Conservation (phyloP, 371 early-diverging fungal genomes). For the Zychaea mexicana region DNA sequence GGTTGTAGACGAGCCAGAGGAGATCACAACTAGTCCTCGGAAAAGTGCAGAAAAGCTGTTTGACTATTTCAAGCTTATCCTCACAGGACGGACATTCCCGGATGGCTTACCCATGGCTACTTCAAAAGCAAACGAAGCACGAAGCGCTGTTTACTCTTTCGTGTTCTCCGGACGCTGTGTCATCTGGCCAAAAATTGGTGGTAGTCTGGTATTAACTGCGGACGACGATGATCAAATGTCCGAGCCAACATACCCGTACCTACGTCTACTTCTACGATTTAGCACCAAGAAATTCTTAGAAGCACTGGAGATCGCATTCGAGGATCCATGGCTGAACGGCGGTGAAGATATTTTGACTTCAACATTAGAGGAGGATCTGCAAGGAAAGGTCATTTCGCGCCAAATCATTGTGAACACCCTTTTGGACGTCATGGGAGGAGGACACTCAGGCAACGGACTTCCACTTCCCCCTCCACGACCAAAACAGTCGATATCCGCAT, state of each 20-base stretch:
- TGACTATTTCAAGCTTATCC: constrained; percentile 70
- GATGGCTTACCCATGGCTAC: constrained; percentile 55
- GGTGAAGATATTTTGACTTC: constrained; percentile 55
- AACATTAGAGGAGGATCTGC: constrained; percentile 62
- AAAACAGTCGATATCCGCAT: constrained; percentile 46
- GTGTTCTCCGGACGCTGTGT: constrained; percentile 75
- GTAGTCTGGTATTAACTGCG: constrained; percentile 58
- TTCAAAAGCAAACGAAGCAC: constrained; percentile 64
- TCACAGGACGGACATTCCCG: constrained; percentile 78
- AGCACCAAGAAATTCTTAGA: constrained; percentile 71
- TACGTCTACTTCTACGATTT: constrained; percentile 65
- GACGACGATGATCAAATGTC: constrained; percentile 56
- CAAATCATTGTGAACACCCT: constrained; percentile 78
- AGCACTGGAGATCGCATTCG: constrained; percentile 68
- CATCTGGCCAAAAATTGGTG: constrained; percentile 71
- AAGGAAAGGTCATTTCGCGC: constrained; percentile 67
- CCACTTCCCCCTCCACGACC: constrained; percentile 36
- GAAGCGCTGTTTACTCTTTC: constrained; percentile 78
- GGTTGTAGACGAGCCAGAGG: constrained; percentile 12
- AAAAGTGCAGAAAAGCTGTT: constrained; percentile 65
- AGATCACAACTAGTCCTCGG: constrained; percentile 9
- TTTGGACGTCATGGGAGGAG: constrained; percentile 60
- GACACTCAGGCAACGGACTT: constrained; percentile 33
- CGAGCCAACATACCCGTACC: constrained; percentile 77
- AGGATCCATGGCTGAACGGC: constrained; percentile 71